These are phyloP conservation scores for Mollisiaceae sp. DNA, from an alignment of 2,329 filamentous ascomycete genomes.

Conservation along the genomic window DNA sequence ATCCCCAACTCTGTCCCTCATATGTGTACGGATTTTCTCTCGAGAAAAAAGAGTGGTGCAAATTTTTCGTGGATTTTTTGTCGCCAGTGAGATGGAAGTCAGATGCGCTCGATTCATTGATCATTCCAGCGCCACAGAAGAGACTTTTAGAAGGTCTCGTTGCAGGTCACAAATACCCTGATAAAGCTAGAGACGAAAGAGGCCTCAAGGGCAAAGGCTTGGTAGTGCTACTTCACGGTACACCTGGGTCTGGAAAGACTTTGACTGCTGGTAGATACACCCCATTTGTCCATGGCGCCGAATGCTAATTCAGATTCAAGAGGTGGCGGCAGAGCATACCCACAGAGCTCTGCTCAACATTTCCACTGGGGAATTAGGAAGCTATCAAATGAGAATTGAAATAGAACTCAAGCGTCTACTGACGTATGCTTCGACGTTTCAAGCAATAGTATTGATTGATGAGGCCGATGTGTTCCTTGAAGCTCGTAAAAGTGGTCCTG, in stretches of 20 bases:
- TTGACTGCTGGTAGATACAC: conserved; percentile 43
- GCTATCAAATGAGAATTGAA: conserved; percentile 23
- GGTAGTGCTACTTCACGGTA: conserved; percentile 27
- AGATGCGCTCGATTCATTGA: conserved; percentile 20
- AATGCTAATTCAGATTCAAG: conserved; percentile 2
- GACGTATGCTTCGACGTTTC: conserved; percentile 75
- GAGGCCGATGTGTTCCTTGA: conserved; percentile 67
- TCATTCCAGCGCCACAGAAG: conserved; percentile 24
- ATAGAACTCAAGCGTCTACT: conserved; percentile 60
- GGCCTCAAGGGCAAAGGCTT: conserved; percentile 29
- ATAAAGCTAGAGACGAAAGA: conserved; percentile 22
- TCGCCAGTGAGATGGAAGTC: conserved; percentile 19
- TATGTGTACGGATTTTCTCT: conserved; percentile 28
- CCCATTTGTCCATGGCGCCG: background rate
- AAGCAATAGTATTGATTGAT: conserved; percentile 73
- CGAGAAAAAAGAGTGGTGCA: conserved; percentile 30
- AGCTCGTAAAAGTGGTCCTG: conserved; percentile 39
- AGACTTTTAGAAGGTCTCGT: conserved; percentile 23
- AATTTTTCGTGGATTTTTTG: conserved; percentile 24
- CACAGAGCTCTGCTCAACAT: conserved; percentile 24
- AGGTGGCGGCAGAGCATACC: conserved; percentile 29
- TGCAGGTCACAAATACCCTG: conserved; percentile 26
- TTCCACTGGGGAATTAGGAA: conserved; percentile 27
- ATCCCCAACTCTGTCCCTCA: conserved; percentile 25
- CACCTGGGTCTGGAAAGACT: conserved; percentile 29